Base-by-base conservation (phyloP, 2,329 filamentous ascomycete species). In the Sclerotiophoma versabilis region DNA sequence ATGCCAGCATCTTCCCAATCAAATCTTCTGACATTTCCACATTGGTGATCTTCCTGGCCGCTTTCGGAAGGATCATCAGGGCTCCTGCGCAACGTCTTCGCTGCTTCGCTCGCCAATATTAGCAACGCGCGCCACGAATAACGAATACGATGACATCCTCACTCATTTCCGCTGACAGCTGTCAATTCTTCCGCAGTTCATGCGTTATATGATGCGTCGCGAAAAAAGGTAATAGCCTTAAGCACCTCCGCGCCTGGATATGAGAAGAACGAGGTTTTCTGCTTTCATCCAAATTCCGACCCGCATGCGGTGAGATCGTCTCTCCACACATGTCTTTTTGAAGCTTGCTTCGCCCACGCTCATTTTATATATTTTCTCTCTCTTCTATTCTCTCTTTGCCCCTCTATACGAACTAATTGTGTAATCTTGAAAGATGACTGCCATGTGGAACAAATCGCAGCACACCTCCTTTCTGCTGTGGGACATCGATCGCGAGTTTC, bases 401-500 rank as follows among this genome's bases (percentile, higher is more conserved):
- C 32, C 6, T 17, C 4, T 32, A 25, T 26, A 48, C 26, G 20
- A 23, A 26, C 0, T 38, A 44, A 37, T 48, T 26, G 2, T 2
- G 26, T 39, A 48, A 46, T 54, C 10, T 41, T 34, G 19, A 33
- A 32, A 39, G 12, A 62, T 64, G 56, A 38, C 60, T 20, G 46
- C 60, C 17, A 39, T 50, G 7, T 72, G 65, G 65, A 68, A 68
- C 33, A 69, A 69, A 41, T 57, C 67, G n/a, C 59, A 70, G 20
- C 69, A 71, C 48, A 62, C 65, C 11, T 68, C 64, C 9, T 62
- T 73, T 20, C 63, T 66, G 8, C 60, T 74, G 5, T 74, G 71
- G 71, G 71, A 74, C 48, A 72, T 74, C 37, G 71, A 73, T 20
- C 68, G 65, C 49, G 69, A 73, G 37, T 73, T 74, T 39, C 68